Evolutionary conservation across 805 yeast species (phyloP).

Genomic region (Yamadazyma olivae): DNA sequence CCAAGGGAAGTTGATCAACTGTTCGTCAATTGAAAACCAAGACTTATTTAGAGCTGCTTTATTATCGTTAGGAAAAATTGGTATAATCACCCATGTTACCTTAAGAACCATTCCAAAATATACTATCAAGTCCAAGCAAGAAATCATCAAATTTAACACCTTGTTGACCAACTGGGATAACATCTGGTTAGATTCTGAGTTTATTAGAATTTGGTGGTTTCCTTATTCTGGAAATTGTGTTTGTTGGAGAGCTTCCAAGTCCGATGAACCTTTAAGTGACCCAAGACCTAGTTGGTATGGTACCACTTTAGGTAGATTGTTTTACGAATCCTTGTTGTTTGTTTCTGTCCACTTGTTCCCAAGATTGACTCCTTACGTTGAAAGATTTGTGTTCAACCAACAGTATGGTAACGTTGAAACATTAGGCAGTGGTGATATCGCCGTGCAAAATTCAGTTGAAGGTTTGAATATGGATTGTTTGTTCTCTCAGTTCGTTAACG

Average conservation of each 20-base stretch:
- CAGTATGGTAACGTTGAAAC: slow-evolving; percentile 80
- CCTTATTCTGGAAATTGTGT: slow-evolving; percentile 87
- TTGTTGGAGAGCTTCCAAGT: slow-evolving; percentile 85
- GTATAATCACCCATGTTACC: slow-evolving; percentile 83
- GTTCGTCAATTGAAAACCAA: slow-evolving; percentile 61
- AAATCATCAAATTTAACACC: slow-evolving; percentile 74
- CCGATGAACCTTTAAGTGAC: slow-evolving; percentile 57
- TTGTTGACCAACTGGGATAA: slow-evolving; percentile 70
- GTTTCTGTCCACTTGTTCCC: slow-evolving; percentile 72
- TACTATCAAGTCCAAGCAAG: slow-evolving; percentile 76
- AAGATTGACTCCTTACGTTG: slow-evolving; percentile 77
- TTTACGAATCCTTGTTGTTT: slow-evolving; percentile 80
- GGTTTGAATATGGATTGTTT: slow-evolving; percentile 95
- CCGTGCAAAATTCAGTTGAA: slow-evolving; percentile 77
- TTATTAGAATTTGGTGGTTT: slow-evolving; percentile 95
- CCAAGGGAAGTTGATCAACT: slow-evolving; percentile 64
- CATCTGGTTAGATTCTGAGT: slow-evolving; percentile 88
- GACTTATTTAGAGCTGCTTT: slow-evolving; percentile 78
- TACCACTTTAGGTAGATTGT: slow-evolving; percentile 68
- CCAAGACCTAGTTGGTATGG: slow-evolving; percentile 87
- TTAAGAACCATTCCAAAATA: slow-evolving; percentile 81
- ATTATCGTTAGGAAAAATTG: slow-evolving; percentile 86
- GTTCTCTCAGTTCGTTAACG: slow-evolving; percentile 90
- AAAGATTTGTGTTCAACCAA: slow-evolving; percentile 76
- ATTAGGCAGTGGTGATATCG: slow-evolving; percentile 54